phyloP scores from a whole-genome alignment of 2,329 filamentous ascomycete species.

The Aphanoascus verrucosus region DNA sequence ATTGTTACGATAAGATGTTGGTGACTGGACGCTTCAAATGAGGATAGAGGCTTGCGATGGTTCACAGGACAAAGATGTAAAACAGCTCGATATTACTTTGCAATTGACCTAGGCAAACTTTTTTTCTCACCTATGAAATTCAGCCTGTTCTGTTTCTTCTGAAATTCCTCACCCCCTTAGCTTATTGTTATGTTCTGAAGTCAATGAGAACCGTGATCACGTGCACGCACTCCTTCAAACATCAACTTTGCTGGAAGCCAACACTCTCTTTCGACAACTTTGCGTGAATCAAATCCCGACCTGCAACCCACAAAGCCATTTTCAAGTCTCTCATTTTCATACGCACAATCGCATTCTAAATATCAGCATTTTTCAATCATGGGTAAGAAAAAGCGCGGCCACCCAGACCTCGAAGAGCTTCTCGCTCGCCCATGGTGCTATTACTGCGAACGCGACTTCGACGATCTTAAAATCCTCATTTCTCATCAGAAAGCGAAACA shows the following conservation, averaged over 20 bases:
- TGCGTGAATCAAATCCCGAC: neutral
- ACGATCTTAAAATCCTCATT: constrained; percentile 91
- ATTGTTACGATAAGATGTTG: neutral
- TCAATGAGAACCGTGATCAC: no score
- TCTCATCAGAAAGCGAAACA: constrained; percentile 99
- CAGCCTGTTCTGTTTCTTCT: no score
- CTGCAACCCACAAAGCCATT: neutral
- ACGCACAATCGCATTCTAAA: neutral
- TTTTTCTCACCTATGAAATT: no score
- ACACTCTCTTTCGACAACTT: neutral
- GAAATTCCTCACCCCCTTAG: no score
- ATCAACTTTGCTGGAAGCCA: neutral
- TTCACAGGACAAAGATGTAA: neutral
- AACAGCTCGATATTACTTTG: neutral
- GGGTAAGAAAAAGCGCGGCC: constrained; percentile 83
- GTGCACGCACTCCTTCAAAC: no score
- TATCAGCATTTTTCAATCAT: constrained; percentile 41
- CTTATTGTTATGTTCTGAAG: no score
- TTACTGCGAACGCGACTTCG: constrained; percentile 98
- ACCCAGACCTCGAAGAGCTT: constrained; percentile 79
- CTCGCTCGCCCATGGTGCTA: constrained; percentile 82
- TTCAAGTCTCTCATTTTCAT: neutral
- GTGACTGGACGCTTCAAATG: constrained; percentile 1
- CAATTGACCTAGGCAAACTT: no score
- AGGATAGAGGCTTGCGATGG: neutral